These are phyloP conservation scores for Calonectria hawksworthii DNA, from an alignment of 2,329 filamentous ascomycete genomes.

Conservation along the genomic window DNA sequence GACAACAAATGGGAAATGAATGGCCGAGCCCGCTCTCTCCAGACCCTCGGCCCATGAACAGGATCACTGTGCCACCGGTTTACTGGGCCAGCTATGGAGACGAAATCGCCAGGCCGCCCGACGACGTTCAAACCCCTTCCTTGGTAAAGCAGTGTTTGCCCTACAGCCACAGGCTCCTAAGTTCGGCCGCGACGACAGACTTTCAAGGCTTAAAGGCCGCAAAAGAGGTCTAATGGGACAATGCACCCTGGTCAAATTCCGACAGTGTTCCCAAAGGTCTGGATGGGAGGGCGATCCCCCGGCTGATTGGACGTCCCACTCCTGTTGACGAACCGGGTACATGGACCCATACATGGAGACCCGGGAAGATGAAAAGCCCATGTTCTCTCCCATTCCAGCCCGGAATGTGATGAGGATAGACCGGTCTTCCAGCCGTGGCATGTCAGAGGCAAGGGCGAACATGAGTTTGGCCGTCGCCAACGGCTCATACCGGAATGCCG, in stretches of 20 bases:
- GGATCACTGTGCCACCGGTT: conserved; percentile 7
- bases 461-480: conserved; percentile 7
- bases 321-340: conserved; percentile 31
- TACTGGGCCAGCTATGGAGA: conserved; percentile 7
- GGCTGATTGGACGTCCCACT: conserved; percentile 39
- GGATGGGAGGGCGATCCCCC: conserved; percentile 37
- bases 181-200: conserved; percentile 2
- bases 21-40: conserved; percentile 16
- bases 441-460: conserved; percentile 1
- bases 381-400: conserved; percentile 24
- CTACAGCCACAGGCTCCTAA: not conserved
- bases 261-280: conserved; percentile 35
- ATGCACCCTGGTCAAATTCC: conserved; percentile 24
- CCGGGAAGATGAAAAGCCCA: conserved; percentile 28
- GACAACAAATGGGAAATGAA: not conserved
- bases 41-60: conserved; percentile 19
- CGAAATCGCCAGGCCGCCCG: not conserved
- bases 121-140: conserved; percentile 2
- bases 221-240: conserved; percentile 29
- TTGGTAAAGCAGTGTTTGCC: conserved; percentile 12
- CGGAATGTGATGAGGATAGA: not conserved
- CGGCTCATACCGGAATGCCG: conserved; percentile 19
- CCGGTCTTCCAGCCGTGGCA: conserved; percentile 10
- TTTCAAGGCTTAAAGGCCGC: not conserved
- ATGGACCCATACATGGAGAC: conserved; percentile 33